Evolutionary conservation across 106 monocot species (phyloP).

Genomic region (Xerophyta viscosa): DNA sequence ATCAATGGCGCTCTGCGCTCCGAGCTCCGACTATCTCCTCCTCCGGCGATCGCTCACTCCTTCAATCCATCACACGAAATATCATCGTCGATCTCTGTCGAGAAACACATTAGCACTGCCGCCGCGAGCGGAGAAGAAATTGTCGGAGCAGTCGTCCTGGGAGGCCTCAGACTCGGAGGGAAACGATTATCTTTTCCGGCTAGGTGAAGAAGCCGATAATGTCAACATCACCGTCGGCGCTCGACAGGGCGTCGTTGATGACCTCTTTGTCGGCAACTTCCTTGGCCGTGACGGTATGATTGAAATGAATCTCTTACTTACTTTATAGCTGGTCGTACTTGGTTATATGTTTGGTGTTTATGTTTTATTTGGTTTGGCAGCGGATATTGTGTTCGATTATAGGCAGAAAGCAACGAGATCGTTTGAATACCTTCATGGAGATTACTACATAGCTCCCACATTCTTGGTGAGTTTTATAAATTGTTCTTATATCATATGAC

Average conservation of each 20-base stretch:
- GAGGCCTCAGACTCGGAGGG: slow-evolving; percentile 61
- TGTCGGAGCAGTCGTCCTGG: slow-evolving; percentile 86
- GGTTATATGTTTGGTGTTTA: neutral
- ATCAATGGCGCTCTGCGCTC: slow-evolving; percentile 7
- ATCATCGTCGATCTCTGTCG: neutral
- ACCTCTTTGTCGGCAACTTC: slow-evolving; percentile 76
- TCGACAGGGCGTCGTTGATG: slow-evolving; percentile 62
- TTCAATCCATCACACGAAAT: neutral
- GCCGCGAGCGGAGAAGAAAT: slow-evolving; percentile 18
- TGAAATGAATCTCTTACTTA: neutral
- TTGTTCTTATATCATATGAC: too few relatives aligned
- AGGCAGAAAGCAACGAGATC: slow-evolving; percentile 91
- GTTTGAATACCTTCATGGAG: slow-evolving; percentile 80
- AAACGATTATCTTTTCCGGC: slow-evolving; percentile 66
- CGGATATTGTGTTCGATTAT: slow-evolving; percentile 96
- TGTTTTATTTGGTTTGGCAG: slow-evolving; percentile 27
- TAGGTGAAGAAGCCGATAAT: slow-evolving; percentile 80
- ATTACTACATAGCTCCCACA: slow-evolving; percentile 79
- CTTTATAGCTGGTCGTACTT: neutral
- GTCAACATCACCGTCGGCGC: slow-evolving; percentile 82
- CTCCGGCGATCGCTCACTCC: neutral
- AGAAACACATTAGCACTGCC: neutral
- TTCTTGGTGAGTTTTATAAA: slow-evolving; percentile 68
- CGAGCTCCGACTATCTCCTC: slow-evolving; percentile 1
- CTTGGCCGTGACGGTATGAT: slow-evolving; percentile 75